Evolutionary conservation across 768 basidiomycete genomes (phyloP).

Genomic region (Lentinula sp.): DNA sequence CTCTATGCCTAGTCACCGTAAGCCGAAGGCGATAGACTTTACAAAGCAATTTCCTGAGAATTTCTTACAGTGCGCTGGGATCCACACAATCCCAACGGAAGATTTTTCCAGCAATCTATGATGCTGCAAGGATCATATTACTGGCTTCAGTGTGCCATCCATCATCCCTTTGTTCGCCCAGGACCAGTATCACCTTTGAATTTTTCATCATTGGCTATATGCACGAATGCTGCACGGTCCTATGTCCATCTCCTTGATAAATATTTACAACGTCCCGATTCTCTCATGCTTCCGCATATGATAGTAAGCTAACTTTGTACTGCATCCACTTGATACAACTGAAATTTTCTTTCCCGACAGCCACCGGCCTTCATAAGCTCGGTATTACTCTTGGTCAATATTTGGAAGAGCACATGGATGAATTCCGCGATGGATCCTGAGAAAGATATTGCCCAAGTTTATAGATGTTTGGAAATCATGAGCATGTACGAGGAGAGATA

Average conservation of each 20-base stretch:
- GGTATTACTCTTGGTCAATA: not conserved
- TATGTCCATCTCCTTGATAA: constrained; percentile 33
- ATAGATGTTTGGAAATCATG: constrained; percentile 2
- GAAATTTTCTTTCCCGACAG: constrained; percentile 7
- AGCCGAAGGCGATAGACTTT: constrained; percentile 10
- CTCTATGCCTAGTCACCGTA: constrained; percentile 50
- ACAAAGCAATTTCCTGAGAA: not conserved
- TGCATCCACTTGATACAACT: not conserved
- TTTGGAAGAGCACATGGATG: constrained; percentile 1
- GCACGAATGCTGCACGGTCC: constrained; percentile 29
- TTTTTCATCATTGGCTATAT: constrained; percentile 32
- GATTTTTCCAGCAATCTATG: constrained; percentile 32
- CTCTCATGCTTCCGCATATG: constrained; percentile 1
- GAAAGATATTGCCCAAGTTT: not conserved
- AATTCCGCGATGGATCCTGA: not conserved
- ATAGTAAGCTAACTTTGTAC: not conserved
- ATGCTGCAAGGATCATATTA: constrained; percentile 35
- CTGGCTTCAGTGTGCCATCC: constrained; percentile 35
- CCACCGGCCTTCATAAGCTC: not conserved
- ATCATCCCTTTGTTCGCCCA: constrained; percentile 37
- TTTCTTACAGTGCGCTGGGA: constrained; percentile 16
- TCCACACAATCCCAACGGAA: constrained; percentile 17
- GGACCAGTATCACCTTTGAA: not conserved
- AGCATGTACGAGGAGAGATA: constrained; percentile 1
- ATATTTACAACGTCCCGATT: constrained; percentile 4